Conservation (phyloP, 371 early-diverging fungal genomes). For the Saksenaea vasiformis region DNA sequence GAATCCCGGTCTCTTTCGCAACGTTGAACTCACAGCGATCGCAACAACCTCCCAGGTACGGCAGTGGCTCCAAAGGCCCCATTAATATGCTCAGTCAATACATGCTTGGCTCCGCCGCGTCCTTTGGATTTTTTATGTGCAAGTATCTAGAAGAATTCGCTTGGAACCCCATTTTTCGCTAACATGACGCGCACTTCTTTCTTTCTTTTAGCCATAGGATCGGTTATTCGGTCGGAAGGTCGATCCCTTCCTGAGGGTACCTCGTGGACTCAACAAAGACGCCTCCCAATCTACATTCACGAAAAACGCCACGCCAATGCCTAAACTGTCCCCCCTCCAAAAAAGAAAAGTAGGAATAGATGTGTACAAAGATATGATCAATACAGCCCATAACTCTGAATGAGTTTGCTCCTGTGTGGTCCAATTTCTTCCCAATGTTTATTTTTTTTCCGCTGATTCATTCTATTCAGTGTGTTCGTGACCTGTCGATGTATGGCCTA, state of each 20-base stretch:
- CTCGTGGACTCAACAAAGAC: constrained; percentile 19
- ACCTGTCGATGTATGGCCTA: neutral
- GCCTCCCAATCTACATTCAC: constrained; percentile 21
- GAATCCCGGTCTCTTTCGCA: neutral
- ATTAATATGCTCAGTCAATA: constrained; percentile 50
- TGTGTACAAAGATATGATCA: neutral
- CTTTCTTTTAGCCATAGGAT: constrained; percentile 73
- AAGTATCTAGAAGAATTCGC: constrained; percentile 4
- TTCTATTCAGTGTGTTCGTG: neutral
- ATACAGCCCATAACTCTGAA: too few relatives aligned
- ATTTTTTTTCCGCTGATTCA: neutral
- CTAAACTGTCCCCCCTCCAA: neutral
- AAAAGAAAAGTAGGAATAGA: neutral
- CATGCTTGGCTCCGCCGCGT: constrained; percentile 57
- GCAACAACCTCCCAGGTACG: constrained; percentile 31
- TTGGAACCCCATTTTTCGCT: neutral
- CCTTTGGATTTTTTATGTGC: constrained; percentile 61
- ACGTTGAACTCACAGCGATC: neutral
- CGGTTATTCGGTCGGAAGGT: constrained; percentile 73
- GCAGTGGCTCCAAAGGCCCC: constrained; percentile 45
- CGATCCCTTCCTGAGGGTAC: constrained; percentile 20
- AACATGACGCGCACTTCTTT: neutral
- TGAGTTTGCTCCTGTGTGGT: too few relatives aligned
- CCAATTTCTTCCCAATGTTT: neutral
- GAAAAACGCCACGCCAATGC: neutral